Base-by-base conservation (phyloP, 805 yeast genomes). In the Starmerella tilneyi region DNA sequence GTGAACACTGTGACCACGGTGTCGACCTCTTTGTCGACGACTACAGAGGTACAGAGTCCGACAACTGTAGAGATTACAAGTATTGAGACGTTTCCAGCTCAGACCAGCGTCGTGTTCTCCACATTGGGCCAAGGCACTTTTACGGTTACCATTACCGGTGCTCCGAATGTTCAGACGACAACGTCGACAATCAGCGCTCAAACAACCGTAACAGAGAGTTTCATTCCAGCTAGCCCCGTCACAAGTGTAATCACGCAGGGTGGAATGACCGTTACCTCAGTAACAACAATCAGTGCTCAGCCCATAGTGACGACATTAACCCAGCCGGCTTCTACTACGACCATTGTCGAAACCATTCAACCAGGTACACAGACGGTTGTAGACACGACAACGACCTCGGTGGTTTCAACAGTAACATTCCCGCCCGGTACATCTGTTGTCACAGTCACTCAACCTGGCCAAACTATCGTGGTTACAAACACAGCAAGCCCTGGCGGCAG, bases 361-460 rank as follows among this genome's bases (percentile, higher is more conserved):
- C 41, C 48, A 9, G 50, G 51, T 2, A 47, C 51, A 2, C 51
- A 46, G 21, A 49, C 47, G 13, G 27, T 45, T 20, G 43, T 43
- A 4, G 46, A 33, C 23, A 37, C 43, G 5, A 12, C 31, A 9
- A 30, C 33, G 12, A 8, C 13, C 5, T 19, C 41, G 5, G 33
- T 20, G 12, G 28, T 28, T 4, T 38, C 41, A 4, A 38, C 41
- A 3, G 13, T 38, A n/a, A 38, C 41, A 28, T 38, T 38, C 41
- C 33, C 16, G 11, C 26, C 33, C 7, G 31, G 33, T 13, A 20
- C 27, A 4, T 17, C 41, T 3, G 13, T 20, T 4, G 41, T 38
- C 13, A 38, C 41, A 5, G 26, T 38, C 17, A 38, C 41, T 9
- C 29, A 26, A 19, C 41, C 41, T 8, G 41, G 33, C 4, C 31